phyloP scores from a whole-genome alignment of 2,329 filamentous ascomycete species.

The Chalaropsis ovoidea region DNA sequence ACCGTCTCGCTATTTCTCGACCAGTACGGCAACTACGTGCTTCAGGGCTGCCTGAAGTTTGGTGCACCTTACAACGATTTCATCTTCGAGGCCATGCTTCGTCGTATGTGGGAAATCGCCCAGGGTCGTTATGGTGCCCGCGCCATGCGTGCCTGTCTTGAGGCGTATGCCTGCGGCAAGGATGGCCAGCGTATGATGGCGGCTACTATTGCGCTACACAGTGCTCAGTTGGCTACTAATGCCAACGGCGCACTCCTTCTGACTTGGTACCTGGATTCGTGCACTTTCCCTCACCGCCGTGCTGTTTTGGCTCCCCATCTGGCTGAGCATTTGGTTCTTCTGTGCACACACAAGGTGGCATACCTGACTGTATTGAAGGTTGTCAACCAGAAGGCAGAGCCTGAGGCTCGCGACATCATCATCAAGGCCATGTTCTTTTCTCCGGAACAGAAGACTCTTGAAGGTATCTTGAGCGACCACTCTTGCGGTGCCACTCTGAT shows the following conservation, averaged over 20 bases:
- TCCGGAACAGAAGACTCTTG: slow-evolving; percentile 71
- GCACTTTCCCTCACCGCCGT: slow-evolving; percentile 83
- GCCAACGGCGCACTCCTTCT: slow-evolving; percentile 86
- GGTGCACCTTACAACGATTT: slow-evolving; percentile 83
- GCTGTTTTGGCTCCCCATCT: slow-evolving; percentile 86
- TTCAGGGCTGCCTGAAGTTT: slow-evolving; percentile 93
- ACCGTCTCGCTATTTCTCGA: slow-evolving; percentile 88
- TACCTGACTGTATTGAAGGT: slow-evolving; percentile 96
- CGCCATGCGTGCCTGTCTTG: slow-evolving; percentile 91
- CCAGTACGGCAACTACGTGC: slow-evolving; percentile 96
- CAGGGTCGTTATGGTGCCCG: slow-evolving; percentile 91
- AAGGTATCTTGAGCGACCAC: slow-evolving; percentile 84
- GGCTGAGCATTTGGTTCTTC: slow-evolving; percentile 82
- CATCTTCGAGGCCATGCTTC: slow-evolving; percentile 96
- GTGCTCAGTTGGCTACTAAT: slow-evolving; percentile 90
- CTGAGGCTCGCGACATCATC: slow-evolving; percentile 82
- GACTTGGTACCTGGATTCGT: slow-evolving; percentile 97
- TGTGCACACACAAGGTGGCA: slow-evolving; percentile 97
- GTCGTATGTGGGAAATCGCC: slow-evolving; percentile 82
- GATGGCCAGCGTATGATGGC: slow-evolving; percentile 93
- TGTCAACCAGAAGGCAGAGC: slow-evolving; percentile 93
- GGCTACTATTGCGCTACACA: slow-evolving; percentile 89
- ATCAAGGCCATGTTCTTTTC: slow-evolving; percentile 89
- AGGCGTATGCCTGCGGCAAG: slow-evolving; percentile 90
- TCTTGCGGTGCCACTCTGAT: slow-evolving; percentile 89